Conservation (phyloP, 768 basidiomycete species). For the Boletellus sp. region DNA sequence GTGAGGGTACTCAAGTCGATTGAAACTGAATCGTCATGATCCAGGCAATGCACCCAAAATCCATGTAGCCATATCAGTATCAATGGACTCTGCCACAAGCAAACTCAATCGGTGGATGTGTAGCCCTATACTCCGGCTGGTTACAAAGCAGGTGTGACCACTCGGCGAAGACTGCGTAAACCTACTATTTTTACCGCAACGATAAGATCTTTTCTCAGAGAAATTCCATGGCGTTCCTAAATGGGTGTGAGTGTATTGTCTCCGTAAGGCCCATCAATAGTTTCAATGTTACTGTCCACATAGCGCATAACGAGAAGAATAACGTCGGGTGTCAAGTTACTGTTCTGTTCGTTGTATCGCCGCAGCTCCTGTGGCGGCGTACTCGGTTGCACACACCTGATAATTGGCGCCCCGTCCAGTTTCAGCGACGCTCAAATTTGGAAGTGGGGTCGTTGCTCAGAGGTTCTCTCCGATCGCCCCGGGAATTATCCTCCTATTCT, state of each 20-base stretch:
- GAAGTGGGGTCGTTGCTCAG: not conserved
- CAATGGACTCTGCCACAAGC: not conserved
- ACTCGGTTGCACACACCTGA: not conserved
- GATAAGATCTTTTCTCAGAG: not conserved
- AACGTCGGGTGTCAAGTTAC: not conserved
- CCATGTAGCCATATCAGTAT: conserved; percentile 1
- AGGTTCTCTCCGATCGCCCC: not conserved
- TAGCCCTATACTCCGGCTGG: not conserved
- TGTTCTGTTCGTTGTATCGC: not conserved
- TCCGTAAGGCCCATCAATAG: not conserved
- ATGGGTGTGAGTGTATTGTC: not conserved
- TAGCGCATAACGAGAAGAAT: not conserved
- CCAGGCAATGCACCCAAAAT: not conserved
- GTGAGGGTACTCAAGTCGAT: conserved; percentile 39
- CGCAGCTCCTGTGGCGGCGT: not conserved
- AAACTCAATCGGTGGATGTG: not conserved
- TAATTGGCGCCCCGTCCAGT: not conserved
- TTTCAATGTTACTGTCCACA: not conserved
- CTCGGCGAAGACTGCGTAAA: not conserved
- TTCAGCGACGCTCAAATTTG: not conserved
- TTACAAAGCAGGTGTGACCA: not conserved
- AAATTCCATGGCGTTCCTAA: not conserved
- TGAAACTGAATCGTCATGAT: conserved; percentile 19
- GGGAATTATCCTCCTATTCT: not conserved
- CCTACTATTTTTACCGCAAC: not conserved